Percentiles rank a stretch among this genome's conserved stretches.
Conservation (phyloP, 805 yeast species). For the Dipodascopsis uninucleata region DNA sequence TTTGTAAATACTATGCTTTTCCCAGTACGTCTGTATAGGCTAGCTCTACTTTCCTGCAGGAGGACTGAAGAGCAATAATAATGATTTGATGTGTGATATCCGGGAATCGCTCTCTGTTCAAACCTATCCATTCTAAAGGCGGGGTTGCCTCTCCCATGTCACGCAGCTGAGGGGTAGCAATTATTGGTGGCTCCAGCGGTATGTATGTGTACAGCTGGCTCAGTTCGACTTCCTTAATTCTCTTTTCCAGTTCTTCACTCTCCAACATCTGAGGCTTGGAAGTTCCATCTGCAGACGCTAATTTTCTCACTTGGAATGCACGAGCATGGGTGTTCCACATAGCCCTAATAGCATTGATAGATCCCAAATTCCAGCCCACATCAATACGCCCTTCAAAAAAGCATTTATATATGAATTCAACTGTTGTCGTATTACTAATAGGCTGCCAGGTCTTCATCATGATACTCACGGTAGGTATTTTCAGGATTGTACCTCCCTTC, state of each 20-base stretch:
- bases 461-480: constrained; percentile 71
- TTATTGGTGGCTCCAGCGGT: constrained; percentile 70
- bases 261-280: constrained; percentile 31
- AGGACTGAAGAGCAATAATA: constrained; percentile 66
- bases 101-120: constrained; percentile 83
- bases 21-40: constrained; percentile 46
- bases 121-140: constrained; percentile 96
- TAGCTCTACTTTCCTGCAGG: constrained; percentile 62
- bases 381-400: constrained; percentile 87
- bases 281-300: constrained; percentile 35
- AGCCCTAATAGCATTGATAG: constrained; percentile 82
- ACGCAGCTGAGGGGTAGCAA: constrained; percentile 82
- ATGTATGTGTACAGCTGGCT: constrained; percentile 48
- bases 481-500: constrained; percentile 73
- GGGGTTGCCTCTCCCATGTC: constrained; percentile 98
- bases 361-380: constrained; percentile 89
- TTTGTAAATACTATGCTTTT: constrained; percentile 31
- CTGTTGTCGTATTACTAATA: constrained; percentile 43
- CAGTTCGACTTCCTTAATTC: constrained; percentile 47
- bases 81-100: constrained; percentile 77
- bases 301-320: constrained; percentile 61
- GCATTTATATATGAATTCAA: constrained; percentile 67
- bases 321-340: constrained; percentile 86
- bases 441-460: constrained; percentile 73
- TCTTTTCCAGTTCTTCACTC: constrained; percentile 40